Evolutionary conservation across 805 yeast species (phyloP), one percentile per base, ranked within the genome.

Genomic region (Kuraishia molischiana): DNA sequence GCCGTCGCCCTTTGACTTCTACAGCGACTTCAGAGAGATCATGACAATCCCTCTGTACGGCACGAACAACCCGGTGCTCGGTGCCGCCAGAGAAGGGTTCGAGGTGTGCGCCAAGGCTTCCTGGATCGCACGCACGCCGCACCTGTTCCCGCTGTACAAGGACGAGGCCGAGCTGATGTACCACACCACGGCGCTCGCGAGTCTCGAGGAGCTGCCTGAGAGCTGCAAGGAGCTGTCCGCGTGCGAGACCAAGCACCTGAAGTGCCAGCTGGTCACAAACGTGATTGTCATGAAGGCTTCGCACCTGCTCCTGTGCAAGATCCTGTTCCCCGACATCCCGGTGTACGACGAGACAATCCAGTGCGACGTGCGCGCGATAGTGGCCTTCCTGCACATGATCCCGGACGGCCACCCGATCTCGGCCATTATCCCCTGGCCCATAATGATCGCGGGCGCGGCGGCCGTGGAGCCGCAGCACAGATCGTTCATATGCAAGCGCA

Each of bases 1-100:
- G 9, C 70, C 72, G 1, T 57, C 65, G 21, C 75, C 75, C 3
- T 68, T 61, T 44, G 51, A 49, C 3, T 52, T 66, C 19, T 69
- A 60, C 40, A 48, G 47, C 24, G 54, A 49, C 8, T 43, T 54
- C 34, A 47, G 52, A 35, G 53, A 52, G 10, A 45, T 50, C 19
- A 40, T 67, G 19, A 52, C 52, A 15, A 45, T 50, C 1, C 69
- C 67, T 11, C 40, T 67, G 3, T 63, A 58, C 41, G 49, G 54
- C 4, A 58, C 63, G 61, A 64, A 62, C 36, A 59, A 64, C 38
- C 70, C 70, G 1, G 58, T 64, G 4, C 46, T 61, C 39, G 70
- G 70, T 3, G 59, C 67, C 14, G 57, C 67, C 1, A 42, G 54
- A 4, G 58, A 58, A 11, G 54, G 57, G 14, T 60, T 62, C 42